Conservation (phyloP, 176 grass and related monocot genomes). For the Oryza longistaminata region DNA sequence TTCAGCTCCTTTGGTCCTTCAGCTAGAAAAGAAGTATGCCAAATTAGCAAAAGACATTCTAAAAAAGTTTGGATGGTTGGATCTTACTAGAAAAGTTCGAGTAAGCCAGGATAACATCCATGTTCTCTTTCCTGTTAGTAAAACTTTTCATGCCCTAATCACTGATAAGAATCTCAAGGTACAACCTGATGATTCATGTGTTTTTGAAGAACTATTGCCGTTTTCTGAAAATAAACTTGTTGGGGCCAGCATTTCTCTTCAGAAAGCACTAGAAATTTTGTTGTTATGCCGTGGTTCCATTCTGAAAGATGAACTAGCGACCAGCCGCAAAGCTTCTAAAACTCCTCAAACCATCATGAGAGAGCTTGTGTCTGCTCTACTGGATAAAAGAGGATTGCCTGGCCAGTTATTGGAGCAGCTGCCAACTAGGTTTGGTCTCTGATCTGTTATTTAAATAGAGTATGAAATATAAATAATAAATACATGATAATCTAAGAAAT, state of each 20-base stretch:
- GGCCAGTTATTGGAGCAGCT: slow-evolving; percentile 67
- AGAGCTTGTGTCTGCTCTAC: slow-evolving; percentile 65
- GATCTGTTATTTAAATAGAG: background rate
- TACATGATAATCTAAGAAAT: slow-evolving; percentile 21
- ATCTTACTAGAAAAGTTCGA: slow-evolving; percentile 84
- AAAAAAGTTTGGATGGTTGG: slow-evolving; percentile 86
- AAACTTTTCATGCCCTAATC: slow-evolving; percentile 48
- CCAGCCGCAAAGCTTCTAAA: slow-evolving; percentile 58
- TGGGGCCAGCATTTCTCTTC: slow-evolving; percentile 34
- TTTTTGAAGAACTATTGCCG: slow-evolving; percentile 24
- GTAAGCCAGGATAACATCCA: slow-evolving; percentile 54
- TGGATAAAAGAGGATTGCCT: slow-evolving; percentile 63
- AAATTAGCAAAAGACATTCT: slow-evolving; percentile 83
- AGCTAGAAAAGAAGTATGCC: slow-evolving; percentile 74
- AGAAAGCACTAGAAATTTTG: slow-evolving; percentile 57
- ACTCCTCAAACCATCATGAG: slow-evolving; percentile 76
- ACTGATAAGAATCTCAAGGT: slow-evolving; percentile 39
- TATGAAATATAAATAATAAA: background rate
- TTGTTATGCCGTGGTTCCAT: slow-evolving; percentile 54
- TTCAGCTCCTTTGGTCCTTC: slow-evolving; percentile 47
- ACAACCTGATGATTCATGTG: slow-evolving; percentile 35
- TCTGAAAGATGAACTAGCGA: slow-evolving; percentile 62
- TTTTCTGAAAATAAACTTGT: slow-evolving; percentile 43
- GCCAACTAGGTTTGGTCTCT: slow-evolving; percentile 70
- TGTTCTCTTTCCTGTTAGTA: slow-evolving; percentile 70